Percentiles rank a stretch among this genome's conserved stretches.
Evolutionary conservation across 768 basidiomycete species (phyloP).

Genomic region (Tulasnella sp.): DNA sequence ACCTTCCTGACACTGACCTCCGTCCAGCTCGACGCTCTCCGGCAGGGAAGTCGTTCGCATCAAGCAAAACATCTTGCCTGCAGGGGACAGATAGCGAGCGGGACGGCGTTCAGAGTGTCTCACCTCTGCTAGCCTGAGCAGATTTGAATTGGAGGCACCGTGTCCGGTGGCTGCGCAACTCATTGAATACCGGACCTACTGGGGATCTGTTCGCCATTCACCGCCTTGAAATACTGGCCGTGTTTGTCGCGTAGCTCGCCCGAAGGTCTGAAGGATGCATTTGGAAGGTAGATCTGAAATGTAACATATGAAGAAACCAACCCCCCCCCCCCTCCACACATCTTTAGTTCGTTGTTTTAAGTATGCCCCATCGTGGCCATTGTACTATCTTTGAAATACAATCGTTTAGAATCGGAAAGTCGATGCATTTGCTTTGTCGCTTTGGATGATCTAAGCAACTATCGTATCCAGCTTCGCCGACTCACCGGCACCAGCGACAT

Average conservation of each 20-base stretch:
- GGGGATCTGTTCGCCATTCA: neutral
- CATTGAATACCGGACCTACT: too few species aligned
- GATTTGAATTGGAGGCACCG: neutral
- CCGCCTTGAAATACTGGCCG: neutral
- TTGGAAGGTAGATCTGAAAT: neutral
- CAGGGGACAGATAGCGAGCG: neutral
- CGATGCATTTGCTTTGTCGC: too few species aligned
- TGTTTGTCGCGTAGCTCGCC: neutral
- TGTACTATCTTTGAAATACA: neutral
- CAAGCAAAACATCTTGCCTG: neutral
- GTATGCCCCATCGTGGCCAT: neutral
- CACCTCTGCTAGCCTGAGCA: neutral
- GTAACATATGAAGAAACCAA: neutral
- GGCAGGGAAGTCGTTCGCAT: neutral
- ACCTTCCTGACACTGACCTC: neutral
- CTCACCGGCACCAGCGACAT: too few species aligned
- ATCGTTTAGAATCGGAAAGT: neutral
- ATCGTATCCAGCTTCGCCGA: too few species aligned
- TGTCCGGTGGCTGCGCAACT: too few species aligned
- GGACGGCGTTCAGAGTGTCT: too few species aligned
- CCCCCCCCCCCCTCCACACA: neutral
- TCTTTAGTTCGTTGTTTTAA: neutral
- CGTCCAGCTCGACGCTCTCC: neutral
- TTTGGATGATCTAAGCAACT: too few species aligned
- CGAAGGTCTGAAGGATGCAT: neutral